Percentiles rank a stretch among this genome's conserved stretches.
phyloP scores from a whole-genome alignment of 2,329 filamentous ascomycete genomes.

The Elsinoe ampelina region DNA sequence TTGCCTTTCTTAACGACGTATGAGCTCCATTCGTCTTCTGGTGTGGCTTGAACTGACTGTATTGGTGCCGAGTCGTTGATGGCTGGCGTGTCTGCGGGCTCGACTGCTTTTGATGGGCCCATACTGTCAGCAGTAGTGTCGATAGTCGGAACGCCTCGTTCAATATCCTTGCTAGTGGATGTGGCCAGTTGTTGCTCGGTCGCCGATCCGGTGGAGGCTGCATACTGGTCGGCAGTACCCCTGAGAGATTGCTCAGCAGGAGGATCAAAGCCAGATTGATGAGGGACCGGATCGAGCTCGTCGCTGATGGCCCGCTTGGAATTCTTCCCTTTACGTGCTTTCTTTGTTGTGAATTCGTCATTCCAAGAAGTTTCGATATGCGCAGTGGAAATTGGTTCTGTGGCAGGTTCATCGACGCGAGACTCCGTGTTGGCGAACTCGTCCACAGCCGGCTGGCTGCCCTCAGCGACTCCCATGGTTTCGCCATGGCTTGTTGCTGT shows the following conservation, averaged over 20 bases:
- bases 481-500: too few relatives aligned
- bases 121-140: too few relatives aligned
- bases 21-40: conserved; percentile 5
- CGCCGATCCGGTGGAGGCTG: too few relatives aligned
- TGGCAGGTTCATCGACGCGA: not conserved
- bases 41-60: not conserved
- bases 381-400: not conserved
- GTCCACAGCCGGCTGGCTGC: too few relatives aligned
- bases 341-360: conserved; percentile 16
- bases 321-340: conserved; percentile 18
- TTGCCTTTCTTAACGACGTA: conserved; percentile 22
- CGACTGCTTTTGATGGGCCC: too few relatives aligned
- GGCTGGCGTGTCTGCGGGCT: too few relatives aligned
- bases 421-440: too few relatives aligned
- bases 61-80: not conserved
- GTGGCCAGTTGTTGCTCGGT: too few relatives aligned
- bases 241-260: not conserved
- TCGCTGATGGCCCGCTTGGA: not conserved
- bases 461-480: too few relatives aligned
- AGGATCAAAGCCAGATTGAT: not conserved
- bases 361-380: not conserved
- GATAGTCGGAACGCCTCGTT: too few relatives aligned
- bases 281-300: not conserved
- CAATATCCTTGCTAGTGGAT: too few relatives aligned
- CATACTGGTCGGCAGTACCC: not conserved